A percentile compares a stretch with the other conserved stretches of the same genome.
phyloP scores from a whole-genome alignment of 2,329 filamentous ascomycete species.

The Penicillium palitans region DNA sequence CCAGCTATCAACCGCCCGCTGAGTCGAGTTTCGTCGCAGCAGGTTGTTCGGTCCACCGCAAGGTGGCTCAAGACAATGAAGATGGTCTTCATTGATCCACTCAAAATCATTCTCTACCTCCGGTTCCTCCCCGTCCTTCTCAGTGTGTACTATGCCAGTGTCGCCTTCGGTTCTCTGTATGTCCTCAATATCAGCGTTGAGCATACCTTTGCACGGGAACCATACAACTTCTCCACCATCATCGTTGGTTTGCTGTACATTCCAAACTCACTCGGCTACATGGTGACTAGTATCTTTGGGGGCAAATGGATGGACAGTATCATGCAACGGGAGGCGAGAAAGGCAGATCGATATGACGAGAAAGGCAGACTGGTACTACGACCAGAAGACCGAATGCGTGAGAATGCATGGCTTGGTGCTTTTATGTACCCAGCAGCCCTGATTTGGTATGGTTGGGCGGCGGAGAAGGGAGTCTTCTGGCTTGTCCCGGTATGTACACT shows the following conservation, averaged over 20 bases:
- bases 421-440: constrained; percentile 69
- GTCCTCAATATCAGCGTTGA: constrained; percentile 77
- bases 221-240: constrained; percentile 68
- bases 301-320: constrained; percentile 78
- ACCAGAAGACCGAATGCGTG: constrained; percentile 78
- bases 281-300: constrained; percentile 66
- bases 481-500: constrained; percentile 51
- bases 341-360: constrained; percentile 67
- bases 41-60: constrained; percentile 61
- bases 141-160: constrained; percentile 70
- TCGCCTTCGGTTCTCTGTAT: constrained; percentile 75
- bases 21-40: constrained; percentile 60
- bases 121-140: constrained; percentile 72
- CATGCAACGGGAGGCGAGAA: constrained; percentile 74
- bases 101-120: constrained; percentile 69
- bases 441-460: constrained; percentile 76
- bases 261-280: constrained; percentile 72
- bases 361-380: constrained; percentile 65
- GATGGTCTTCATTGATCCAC: constrained; percentile 68
- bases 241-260: constrained; percentile 75
- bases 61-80: constrained; percentile 57
- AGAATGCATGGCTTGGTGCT: constrained; percentile 77
- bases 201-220: constrained; percentile 63
- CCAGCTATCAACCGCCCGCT: constrained; percentile 32
- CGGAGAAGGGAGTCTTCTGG: constrained; percentile 64